Percentiles rank a stretch among this genome's conserved stretches.
phyloP scores from a whole-genome alignment of 257 asterid species.

The Nicotiana noctiflora region DNA sequence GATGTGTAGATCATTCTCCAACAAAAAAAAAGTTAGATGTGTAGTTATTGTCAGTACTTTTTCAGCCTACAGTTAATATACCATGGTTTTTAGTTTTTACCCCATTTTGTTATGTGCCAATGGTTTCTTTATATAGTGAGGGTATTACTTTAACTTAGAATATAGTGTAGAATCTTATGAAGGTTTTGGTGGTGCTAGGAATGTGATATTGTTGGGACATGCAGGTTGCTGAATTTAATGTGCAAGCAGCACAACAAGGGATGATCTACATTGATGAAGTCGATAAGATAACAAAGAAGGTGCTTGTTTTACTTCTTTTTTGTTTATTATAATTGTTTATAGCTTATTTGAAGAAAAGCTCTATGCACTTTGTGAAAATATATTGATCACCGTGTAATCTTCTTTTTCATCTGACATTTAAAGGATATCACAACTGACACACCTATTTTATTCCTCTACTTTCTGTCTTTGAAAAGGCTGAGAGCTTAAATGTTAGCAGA shows the following conservation, averaged over 20 bases:
- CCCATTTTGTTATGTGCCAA: not conserved
- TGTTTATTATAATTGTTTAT: slow-evolving; percentile 5
- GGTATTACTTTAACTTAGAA: not conserved
- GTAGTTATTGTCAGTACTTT: not conserved
- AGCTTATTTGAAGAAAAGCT: not conserved
- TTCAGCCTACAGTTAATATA: not conserved
- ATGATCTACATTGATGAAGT: slow-evolving; percentile 95
- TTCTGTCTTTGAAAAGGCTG: slow-evolving; percentile 45
- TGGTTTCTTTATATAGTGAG: not conserved
- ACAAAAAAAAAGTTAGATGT: not conserved
- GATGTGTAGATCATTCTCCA: not conserved
- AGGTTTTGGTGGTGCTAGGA: not conserved
- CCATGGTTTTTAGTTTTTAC: not conserved
- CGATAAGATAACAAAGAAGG: slow-evolving; percentile 96
- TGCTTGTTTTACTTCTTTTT: slow-evolving; percentile 16
- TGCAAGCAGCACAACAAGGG: slow-evolving; percentile 98
- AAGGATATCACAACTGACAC: slow-evolving; percentile 7
- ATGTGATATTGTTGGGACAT: slow-evolving; percentile 13
- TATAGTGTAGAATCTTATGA: not conserved
- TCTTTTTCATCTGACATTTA: not conserved
- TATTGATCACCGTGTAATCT: slow-evolving; percentile 10
- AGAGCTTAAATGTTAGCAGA: slow-evolving; percentile 84
- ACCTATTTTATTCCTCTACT: slow-evolving; percentile 16
- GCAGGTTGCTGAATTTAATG: slow-evolving; percentile 89
- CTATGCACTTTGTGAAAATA: not conserved